Conservation (phyloP, 1,284 basidiomycete genomes). For the Moesziomyces antarcticus region DNA sequence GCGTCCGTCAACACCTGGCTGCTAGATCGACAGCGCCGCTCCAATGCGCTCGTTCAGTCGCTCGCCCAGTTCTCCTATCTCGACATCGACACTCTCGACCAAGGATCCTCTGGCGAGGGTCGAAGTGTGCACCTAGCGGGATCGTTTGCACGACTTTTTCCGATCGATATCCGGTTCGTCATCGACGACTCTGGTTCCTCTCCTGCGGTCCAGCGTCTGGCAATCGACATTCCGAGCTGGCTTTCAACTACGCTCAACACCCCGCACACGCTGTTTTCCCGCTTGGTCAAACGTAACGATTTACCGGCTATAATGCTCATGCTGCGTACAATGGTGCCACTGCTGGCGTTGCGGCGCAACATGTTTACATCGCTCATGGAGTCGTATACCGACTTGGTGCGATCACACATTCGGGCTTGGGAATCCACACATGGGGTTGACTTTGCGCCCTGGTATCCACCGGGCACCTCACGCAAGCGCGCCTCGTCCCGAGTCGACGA, state of each 20-base stretch:
- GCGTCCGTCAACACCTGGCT: conserved; percentile 13
- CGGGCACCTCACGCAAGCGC: background rate
- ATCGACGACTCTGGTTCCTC: conserved; percentile 16
- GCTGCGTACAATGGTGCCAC: conserved; percentile 31
- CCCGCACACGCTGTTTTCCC: background rate
- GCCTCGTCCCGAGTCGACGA: conserved; percentile 5
- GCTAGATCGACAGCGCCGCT: conserved; percentile 15
- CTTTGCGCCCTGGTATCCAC: conserved; percentile 23
- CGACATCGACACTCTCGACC: conserved; percentile 19
- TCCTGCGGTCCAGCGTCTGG: conserved; percentile 8
- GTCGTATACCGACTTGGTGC: conserved; percentile 22
- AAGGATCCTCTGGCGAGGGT: background rate
- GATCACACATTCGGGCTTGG: conserved; percentile 18
- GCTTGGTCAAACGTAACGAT: conserved; percentile 13
- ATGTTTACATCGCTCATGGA: conserved; percentile 26
- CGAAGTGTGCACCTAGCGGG: conserved; percentile 6
- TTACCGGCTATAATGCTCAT: conserved; percentile 32
- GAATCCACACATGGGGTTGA: conserved; percentile 1
- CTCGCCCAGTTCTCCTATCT: conserved; percentile 13
- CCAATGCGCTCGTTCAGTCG: conserved; percentile 5
- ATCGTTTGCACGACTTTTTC: conserved; percentile 14
- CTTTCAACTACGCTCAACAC: conserved; percentile 2
- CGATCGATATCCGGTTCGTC: conserved; percentile 15
- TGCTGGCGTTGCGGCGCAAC: conserved; percentile 22
- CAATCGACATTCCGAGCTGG: conserved; percentile 21